These are phyloP conservation scores for Globisporangium irregulare DNA, from an alignment of 352 stramenopile species.

Conservation along the genomic window DNA sequence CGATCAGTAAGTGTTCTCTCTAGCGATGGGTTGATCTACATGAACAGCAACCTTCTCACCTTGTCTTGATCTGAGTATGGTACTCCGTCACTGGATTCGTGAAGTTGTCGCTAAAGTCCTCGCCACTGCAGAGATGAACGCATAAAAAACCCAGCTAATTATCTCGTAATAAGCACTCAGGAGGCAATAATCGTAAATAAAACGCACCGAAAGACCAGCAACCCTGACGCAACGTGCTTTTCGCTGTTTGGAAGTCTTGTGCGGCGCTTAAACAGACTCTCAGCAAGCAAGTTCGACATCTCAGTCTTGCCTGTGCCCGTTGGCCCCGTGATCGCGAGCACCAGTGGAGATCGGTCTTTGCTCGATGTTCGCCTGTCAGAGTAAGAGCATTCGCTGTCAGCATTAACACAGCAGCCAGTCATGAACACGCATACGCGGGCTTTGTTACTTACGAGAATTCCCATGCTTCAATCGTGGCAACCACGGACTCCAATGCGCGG, in stretches of 20 bases:
- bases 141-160: not conserved
- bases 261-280: conserved; percentile 81
- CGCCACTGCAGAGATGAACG: conserved; percentile 38
- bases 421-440: not conserved
- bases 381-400: not conserved
- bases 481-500: conserved; percentile 57
- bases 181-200: not conserved
- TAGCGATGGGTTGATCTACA: not conserved
- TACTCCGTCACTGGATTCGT: conserved; percentile 81
- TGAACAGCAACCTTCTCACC: conserved; percentile 25
- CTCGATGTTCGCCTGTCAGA: conserved; percentile 38
- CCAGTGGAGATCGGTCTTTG: conserved; percentile 73
- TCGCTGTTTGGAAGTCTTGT: conserved; percentile 70
- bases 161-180: not conserved
- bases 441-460: conserved; percentile 62
- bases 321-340: conserved; percentile 86
- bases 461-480: conserved; percentile 74
- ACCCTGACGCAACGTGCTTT: conserved; percentile 57
- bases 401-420: not conserved
- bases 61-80: conserved; percentile 83
- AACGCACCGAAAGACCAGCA: conserved; percentile 73
- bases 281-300: conserved; percentile 80
- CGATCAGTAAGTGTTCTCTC: not conserved
- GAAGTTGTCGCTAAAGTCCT: conserved; percentile 86
- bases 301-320: conserved; percentile 90